Evolutionary conservation across 2,329 filamentous ascomycete genomes (phyloP).

Genomic region (Plectosphaerella plurivora): DNA sequence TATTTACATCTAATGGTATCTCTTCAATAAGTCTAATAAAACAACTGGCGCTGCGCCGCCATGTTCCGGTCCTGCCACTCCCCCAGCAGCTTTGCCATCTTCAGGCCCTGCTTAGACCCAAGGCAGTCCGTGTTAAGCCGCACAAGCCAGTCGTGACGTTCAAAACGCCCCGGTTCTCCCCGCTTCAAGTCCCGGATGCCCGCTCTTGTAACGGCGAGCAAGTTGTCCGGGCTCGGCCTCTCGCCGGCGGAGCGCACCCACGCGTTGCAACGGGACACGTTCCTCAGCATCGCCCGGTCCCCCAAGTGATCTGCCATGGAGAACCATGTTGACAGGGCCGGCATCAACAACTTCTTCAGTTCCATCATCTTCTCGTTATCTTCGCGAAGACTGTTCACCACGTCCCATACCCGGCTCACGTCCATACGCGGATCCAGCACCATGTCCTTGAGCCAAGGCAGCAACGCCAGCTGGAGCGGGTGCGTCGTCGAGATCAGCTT

Average conservation of each 20-base stretch:
- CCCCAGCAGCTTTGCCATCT: conserved; percentile 6
- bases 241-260: conserved; percentile 8
- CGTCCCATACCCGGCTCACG: conserved; percentile 18
- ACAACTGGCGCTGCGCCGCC: too few relatives aligned
- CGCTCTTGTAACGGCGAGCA: conserved; percentile 20
- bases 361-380: neutral
- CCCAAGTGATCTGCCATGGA: conserved; percentile 17
- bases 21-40: too few relatives aligned
- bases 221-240: conserved; percentile 16
- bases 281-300: neutral
- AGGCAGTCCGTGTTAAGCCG: conserved; percentile 16
- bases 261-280: conserved; percentile 4
- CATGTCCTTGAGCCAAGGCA: conserved; percentile 22
- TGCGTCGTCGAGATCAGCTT: too few relatives aligned
- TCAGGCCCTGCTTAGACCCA: conserved; percentile 13
- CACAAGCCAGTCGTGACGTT: conserved; percentile 24
- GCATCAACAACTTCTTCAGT: neutral
- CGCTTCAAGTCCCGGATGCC: conserved; percentile 27
- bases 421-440: conserved; percentile 23
- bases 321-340: conserved; percentile 23
- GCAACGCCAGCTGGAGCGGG: too few relatives aligned
- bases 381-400: conserved; percentile 15
- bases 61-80: neutral
- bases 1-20: too few relatives aligned
- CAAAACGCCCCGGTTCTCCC: conserved; percentile 24